phyloP scores from a whole-genome alignment of 1,284 basidiomycete genomes.

The Marasmius fiardii region DNA sequence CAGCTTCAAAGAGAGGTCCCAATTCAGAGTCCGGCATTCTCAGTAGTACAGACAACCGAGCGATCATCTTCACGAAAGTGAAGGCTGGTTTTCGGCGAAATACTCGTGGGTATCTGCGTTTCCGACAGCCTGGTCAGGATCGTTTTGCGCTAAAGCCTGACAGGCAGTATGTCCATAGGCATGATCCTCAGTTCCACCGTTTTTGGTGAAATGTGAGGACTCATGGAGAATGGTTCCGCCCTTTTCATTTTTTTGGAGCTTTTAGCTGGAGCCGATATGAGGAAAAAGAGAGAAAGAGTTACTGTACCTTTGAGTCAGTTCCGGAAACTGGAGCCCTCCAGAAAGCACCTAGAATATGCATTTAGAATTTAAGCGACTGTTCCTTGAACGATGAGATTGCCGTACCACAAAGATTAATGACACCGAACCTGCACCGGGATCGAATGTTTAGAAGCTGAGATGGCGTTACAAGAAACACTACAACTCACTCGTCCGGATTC shows the following conservation, averaged over 20 bases:
- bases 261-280: not conserved
- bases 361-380: not conserved
- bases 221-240: constrained; percentile 25
- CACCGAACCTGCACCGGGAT: not conserved
- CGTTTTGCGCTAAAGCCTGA: constrained; percentile 35
- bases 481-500: not conserved
- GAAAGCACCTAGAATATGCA: not conserved
- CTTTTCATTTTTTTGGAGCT: not conserved
- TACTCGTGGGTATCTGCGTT: constrained; percentile 53
- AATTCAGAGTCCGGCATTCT: no score
- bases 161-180: constrained; percentile 40
- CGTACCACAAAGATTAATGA: not conserved
- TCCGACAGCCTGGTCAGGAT: constrained; percentile 32
- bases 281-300: no score
- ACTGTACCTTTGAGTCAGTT: not conserved
- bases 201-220: constrained; percentile 42
- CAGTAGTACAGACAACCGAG: not conserved
- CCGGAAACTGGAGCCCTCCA: not conserved
- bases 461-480: not conserved
- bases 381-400: not conserved
- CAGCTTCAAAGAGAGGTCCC: no score
- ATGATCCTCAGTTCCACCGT: constrained; percentile 42
- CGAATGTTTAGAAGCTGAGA: not conserved
- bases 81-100: constrained; percentile 50
- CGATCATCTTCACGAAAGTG: constrained; percentile 13